Percentiles rank a stretch among this genome's conserved stretches.
Conservation (phyloP, 2,329 filamentous ascomycete genomes). For the Aspergillus ibericus region DNA sequence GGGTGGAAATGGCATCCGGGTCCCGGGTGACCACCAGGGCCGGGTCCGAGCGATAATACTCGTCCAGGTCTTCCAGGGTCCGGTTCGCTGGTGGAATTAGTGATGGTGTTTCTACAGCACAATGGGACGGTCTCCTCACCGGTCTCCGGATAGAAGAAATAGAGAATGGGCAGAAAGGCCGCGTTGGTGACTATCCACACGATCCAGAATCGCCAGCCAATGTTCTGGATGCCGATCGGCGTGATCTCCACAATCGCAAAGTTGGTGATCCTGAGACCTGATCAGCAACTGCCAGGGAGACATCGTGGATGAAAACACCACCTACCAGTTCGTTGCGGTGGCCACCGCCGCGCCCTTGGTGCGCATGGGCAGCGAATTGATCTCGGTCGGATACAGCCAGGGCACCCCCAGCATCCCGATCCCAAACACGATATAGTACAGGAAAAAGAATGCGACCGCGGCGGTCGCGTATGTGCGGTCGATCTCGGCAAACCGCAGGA, state of each 20-base stretch:
- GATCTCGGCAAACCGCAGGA: conserved; percentile 42
- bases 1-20: conserved; percentile 48
- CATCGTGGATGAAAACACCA: neutral
- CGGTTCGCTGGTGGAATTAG: conserved; percentile 21
- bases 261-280: conserved; percentile 16
- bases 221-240: conserved; percentile 43
- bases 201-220: conserved; percentile 46
- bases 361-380: conserved; percentile 50
- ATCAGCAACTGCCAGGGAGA: neutral
- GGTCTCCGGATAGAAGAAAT: conserved; percentile 40
- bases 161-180: conserved; percentile 51
- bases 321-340: conserved; percentile 50
- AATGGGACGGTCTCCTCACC: conserved; percentile 3
- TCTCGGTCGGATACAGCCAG: conserved; percentile 43
- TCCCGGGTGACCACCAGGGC: conserved; percentile 50
- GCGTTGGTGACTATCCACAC: conserved; percentile 48
- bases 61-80: conserved; percentile 37
- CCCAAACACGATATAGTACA: conserved; percentile 54
- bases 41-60: conserved; percentile 39
- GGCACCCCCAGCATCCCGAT: conserved; percentile 46
- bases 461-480: conserved; percentile 26
- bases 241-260: conserved; percentile 44
- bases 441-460: conserved; percentile 52
- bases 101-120: neutral
- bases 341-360: conserved; percentile 49